Conservation (phyloP, 768 basidiomycete species). For the Butyriboletus loyo region DNA sequence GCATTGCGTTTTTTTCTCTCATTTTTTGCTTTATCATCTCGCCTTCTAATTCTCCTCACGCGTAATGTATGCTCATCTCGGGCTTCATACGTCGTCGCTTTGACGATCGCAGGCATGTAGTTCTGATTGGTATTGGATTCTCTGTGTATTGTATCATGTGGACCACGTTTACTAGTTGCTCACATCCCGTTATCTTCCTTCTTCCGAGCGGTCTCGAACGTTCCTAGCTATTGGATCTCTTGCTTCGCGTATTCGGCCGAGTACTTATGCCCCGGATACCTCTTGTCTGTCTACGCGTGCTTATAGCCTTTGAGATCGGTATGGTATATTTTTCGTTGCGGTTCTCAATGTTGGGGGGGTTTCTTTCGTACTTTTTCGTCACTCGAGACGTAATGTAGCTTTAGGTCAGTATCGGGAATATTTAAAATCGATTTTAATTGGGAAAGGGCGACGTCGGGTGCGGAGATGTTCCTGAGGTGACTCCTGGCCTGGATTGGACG, state of each 20-base stretch:
- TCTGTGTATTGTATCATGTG: constrained; percentile 13
- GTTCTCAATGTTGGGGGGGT: too few species aligned
- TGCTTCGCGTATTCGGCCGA: background rate
- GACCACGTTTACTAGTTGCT: background rate
- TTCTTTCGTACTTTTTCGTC: background rate
- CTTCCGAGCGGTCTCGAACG: background rate
- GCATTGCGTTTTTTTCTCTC: background rate
- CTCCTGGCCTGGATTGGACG: too few species aligned
- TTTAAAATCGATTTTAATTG: background rate
- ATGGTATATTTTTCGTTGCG: background rate
- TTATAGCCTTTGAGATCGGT: background rate
- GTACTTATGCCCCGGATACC: constrained; percentile 3
- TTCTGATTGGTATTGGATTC: constrained; percentile 4
- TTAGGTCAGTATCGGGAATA: background rate
- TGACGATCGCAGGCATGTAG: background rate
- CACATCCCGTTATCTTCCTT: background rate
- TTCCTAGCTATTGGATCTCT: background rate
- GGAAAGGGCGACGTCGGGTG: background rate
- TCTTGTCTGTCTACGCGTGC: background rate
- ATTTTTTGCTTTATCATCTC: background rate
- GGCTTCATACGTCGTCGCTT: background rate
- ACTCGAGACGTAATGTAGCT: constrained; percentile 1
- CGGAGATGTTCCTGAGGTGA: background rate
- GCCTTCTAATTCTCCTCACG: background rate
- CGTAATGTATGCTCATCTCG: constrained; percentile 1